Evolutionary conservation across 331 rosid genomes (phyloP), one percentile per base, ranked within the genome.

Genomic region (Stylosanthes scabra): DNA sequence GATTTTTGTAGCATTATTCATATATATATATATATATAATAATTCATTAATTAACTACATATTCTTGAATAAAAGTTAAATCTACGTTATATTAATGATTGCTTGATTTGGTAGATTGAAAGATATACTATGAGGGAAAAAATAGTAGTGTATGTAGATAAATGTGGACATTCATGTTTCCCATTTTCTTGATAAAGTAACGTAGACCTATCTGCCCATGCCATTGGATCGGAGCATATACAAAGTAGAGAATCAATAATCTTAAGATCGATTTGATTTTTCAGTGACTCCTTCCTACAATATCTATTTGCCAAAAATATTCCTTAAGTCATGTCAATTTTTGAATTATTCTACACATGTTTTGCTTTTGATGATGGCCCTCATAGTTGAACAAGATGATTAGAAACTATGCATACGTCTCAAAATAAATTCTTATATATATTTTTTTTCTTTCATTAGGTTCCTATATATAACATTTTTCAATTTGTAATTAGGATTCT

Each of bases 281-380:
- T 55, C 40, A 68, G 15, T 74, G 56, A 56, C 61, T 66, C 72
- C 54, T 56, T 74, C 40, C 71, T 62, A 69, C 68, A 59, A 57
- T 79, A 31, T 31, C 37, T 31, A 31, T 3, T 31, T 31, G 40
- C 71, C 75, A 60, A 51, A 60, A 25, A 73, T 66, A 73, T 79
- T 73, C 78, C 74, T 57, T 6, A 39, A 74, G 64, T 64, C 75
- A 50, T 60, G 56, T 71, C 81, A 65, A 62, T 62, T 20, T 46
- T 69, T 50, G 80, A 74, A 51, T 69, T 70, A 69, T 82, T 74
- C 81, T 34, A 44, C 78, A 41, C 52, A 51, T 28, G 68, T 64
- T 82, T 31, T 31, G 37, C 37, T 31, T 31, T 83, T 65, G 57
- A 54, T 31, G 37, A 31, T 78, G 70, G 27, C 37, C 61, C 41